phyloP scores from a whole-genome alignment of 2,329 filamentous ascomycete genomes.

The Botryotinia narcissicola region DNA sequence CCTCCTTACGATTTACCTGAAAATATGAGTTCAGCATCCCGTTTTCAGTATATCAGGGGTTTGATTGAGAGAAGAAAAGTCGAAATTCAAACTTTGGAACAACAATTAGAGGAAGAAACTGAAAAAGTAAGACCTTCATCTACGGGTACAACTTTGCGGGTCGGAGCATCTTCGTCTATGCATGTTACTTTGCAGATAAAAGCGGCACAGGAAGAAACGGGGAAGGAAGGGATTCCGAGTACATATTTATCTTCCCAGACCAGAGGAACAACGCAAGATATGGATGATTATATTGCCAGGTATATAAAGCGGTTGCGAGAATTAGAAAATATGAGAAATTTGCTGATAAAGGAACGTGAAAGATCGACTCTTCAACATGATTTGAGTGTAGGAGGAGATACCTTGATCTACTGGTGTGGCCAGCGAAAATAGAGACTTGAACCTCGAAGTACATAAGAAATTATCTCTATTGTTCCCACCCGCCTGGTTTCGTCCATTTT shows the following conservation, averaged over 20 bases:
- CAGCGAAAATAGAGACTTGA: neutral
- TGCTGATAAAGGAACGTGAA: neutral
- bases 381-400: neutral
- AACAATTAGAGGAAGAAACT: neutral
- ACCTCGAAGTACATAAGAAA: neutral
- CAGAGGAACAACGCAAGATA: neutral
- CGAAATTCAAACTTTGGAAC: neutral
- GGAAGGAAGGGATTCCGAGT: neutral
- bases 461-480: neutral
- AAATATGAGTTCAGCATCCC: neutral
- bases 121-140: too few relatives aligned
- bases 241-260: neutral
- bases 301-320: neutral
- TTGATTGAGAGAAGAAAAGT: neutral
- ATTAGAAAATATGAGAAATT: neutral
- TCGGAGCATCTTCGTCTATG: neutral
- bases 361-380: neutral
- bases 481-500: neutral
- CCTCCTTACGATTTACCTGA: neutral
- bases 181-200: neutral
- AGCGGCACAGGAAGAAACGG: neutral
- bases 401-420: neutral
- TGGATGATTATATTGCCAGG: neutral
- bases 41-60: too few relatives aligned
- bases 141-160: neutral